Percentiles rank a stretch among this genome's conserved stretches.
These are phyloP conservation scores for Musa itinerans DNA, from an alignment of 176 grass and related monocot species.

Conservation along the genomic window DNA sequence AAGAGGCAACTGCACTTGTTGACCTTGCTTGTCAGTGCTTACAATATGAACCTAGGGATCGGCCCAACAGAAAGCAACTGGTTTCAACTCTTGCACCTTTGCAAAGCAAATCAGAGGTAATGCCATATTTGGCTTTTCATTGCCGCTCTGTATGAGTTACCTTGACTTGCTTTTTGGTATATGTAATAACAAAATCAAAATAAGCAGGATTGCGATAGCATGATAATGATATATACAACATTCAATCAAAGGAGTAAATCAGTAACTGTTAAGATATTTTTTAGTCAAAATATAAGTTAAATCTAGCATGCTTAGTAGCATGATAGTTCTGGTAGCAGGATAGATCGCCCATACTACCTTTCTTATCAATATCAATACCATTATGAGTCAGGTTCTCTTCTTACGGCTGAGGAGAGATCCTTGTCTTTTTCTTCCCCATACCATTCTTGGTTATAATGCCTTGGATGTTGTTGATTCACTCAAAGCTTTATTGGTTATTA, in stretches of 20 bases:
- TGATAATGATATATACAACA: neutral
- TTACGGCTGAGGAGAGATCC: no score
- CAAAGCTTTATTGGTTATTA: no score
- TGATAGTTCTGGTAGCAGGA: no score
- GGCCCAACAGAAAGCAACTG: constrained; percentile 52
- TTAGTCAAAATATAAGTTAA: no score
- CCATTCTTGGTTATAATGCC: no score
- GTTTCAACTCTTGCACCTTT: constrained; percentile 62
- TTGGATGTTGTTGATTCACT: no score
- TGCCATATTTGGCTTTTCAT: neutral
- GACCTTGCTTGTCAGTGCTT: constrained; percentile 84
- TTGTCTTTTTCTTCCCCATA: no score
- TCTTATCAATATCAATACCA: no score
- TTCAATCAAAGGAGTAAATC: neutral
- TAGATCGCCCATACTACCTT: no score
- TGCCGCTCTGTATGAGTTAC: neutral
- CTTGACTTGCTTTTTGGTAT: constrained; percentile 9
- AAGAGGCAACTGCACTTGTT: constrained; percentile 67
- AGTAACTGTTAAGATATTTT: neutral
- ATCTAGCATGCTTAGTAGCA: no score
- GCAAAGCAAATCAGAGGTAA: constrained; percentile 86
- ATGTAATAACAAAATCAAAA: neutral
- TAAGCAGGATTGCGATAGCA: neutral
- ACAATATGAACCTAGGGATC: constrained; percentile 86
- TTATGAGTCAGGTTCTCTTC: no score